Evolutionary conservation across 768 basidiomycete genomes (phyloP), one percentile per base, ranked within the genome.

Genomic region (Lepiota venenata): DNA sequence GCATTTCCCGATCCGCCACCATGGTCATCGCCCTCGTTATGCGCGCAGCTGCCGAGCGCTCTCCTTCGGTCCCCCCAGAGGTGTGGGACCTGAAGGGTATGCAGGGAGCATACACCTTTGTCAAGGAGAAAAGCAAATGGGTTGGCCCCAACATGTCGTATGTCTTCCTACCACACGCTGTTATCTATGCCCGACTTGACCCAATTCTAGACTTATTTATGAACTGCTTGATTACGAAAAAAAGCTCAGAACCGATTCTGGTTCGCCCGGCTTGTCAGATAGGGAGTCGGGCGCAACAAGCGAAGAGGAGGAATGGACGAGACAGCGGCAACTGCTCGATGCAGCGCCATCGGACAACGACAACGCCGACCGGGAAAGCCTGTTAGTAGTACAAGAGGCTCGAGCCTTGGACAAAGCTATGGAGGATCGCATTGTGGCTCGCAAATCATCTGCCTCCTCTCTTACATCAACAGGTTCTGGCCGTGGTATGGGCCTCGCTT

Each of bases 91-190:
- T 93, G 57, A 84, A 84, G 58, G 91, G 92, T 48, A 93, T 93
- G 91, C 91, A 95, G 65, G 87, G 83, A 37, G 89, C 93, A 22
- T 96, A 96, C 69, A 72, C 85, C 44, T 96, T 83, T 71, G 93
- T 95, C 40, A 94, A 95, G 70, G 81, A 86, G 64, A 93, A 91
- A 74, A 91, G 88, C 67, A 84, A 82, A 69, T 87, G 86, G 75
- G 81, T 92, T 55, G 90, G 93, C 16, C 93, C 93, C 50, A 96
- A 96, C 70, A 95, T 96, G 85, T 93, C 91, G 89, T 93, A 74
- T 71, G 91, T 85, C 36, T 50, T 43, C 42, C 51, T 14, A 35
- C 56, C 61, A 36, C 12, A 43, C 21, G n/a, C 40, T 63, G 54
- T 61, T 57, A 43, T 47, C 48, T 52, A 45, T 58, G 43, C 50